Base-by-base conservation (phyloP, 169 alveolate genomes). In the Miamiensis avidus region DNA sequence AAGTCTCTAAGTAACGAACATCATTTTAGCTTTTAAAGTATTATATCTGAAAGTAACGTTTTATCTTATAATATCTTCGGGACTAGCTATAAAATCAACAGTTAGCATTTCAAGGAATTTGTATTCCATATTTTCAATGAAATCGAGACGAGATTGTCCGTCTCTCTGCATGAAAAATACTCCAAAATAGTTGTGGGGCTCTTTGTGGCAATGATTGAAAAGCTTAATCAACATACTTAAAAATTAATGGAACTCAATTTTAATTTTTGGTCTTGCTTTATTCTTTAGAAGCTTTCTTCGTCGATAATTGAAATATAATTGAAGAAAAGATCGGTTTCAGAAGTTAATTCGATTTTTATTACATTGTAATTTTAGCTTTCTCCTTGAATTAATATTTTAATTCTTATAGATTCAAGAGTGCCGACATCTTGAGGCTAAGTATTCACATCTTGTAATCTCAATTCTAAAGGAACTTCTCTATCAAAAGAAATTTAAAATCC, bases 141-240 rank as follows among this genome's bases (percentile, higher is more conserved):
- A 95, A 88, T 97, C 98, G 33, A 97, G 86, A 28, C 95, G 94
- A 28, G 97, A 98, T 74, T 86, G 84, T 65, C 98, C 98, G 75
- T 94, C 96, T 77, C 93, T 87, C 75, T 94, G 93, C 97, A 96
- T 93, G 75, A 96, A 89, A 87, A 97, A 93, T 30, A 97, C 96
- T 34, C 97, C 98, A 83, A 97, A 93, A 88, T 93, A 97, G 87
- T 86, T 78, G 73, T 97, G 98, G 31, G 99, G 99, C 79, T 96
- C 99, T 89, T 95, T 96, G 85, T 97, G 95, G 92, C 99, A 97
- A 65, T 97, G 94, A 92, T 98, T 98, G 65, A 97, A 95, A 98
- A 97, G 95, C 91, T 96, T 97, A 83, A 97, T 94, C 64, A 97
- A 90, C 86, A 97, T 97, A 74, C 94, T 88, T 29, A 97, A 89